Evolutionary conservation across 2,329 filamentous ascomycete species (phyloP), one percentile per base, ranked within the genome.

Genomic region (Penicillium sp.): DNA sequence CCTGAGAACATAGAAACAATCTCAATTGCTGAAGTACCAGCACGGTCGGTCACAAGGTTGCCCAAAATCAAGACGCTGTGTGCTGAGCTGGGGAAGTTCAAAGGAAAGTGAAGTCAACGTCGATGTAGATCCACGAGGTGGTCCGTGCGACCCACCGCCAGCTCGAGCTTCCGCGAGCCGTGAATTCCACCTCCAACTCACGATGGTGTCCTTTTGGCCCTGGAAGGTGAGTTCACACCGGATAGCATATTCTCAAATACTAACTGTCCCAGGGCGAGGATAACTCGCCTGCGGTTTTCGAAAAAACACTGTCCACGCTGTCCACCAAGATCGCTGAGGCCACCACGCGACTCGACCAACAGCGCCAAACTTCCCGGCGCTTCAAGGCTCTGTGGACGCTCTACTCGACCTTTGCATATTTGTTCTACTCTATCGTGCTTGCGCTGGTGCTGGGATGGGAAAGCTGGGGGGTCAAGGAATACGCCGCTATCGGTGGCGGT

Each of bases 381-480:
- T 78, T 84, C 56, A 91, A 86, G 54, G 87, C 88, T 25, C 78
- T 97, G 39, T 89, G 83, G 80, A 95, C 89, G 0, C 78, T 98
- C 10, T 98, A 97, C 64, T 82, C 90, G 2, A 82, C 82, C 40
- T 91, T 98, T 57, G 87, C 84, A 35, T 98, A 97, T 65, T 82
- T 96, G 3, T 79, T 97, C 32, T 90, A 88, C 56, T 78, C 82
- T 7, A 81, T 95, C 18, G 84, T 97, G 37, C 75, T 94, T 30
- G 76, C 84, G 3, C 76, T 98, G 5, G 88, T 96, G 6, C 81
- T 95, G 3, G 93, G 93, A 36, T 87, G 84, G 74, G 77, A 80
- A 51, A 84, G 86, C 53, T 86, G 93, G 76, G 82, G 84, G 3
- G 59, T 81, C 0, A 73, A 78, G 47, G 91, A 97, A 70, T 93